Base-by-base conservation (phyloP, 176 grass and related monocot genomes). In the Ensete glaucum region DNA sequence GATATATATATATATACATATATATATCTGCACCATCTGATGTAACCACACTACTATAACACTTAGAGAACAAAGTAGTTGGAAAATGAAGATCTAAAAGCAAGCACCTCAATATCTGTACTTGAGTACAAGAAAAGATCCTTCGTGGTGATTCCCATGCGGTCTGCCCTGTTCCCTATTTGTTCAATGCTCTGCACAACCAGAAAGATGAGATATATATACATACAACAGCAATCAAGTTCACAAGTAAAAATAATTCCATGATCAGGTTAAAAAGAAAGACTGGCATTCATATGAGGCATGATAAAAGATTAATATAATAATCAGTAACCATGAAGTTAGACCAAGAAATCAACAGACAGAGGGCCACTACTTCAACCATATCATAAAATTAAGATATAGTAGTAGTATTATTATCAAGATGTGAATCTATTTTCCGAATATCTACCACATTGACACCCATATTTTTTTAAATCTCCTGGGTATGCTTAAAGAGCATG, bases 91-190 rank as follows among this genome's bases (percentile, higher is more conserved):
- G 10, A 72, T 24, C 25, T 22, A 81, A 80, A 63, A 58, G 54
- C 73, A 77, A 54, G 80, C 74, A 96, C 93, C 93, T 92, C 89
- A 81, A 96, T 77, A 84, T 96, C 93, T 9, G 89, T 97, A 74
- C 89, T 90, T 63, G 93, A 97, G 62, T 97, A 97, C 23, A 97
- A 77, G 79, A 83, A 97, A 65, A 97, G 83, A 27, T 97, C 84
- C 65, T 77, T 84, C 55, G 89, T 85, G n/a, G 26, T 84, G 81
- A 97, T 97, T 71, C 51, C 53, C 94, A 97, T 97, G 70, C 90
- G 85, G 25, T 85, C 72, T 83, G 94, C 94, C 80, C 94, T 88
- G 78, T 85, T 90, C 60, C 83, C 88, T 83, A 97, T 97, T 89
- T 97, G 94, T 78, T 88, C 94, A 76, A 93, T 87, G 78, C 94